Evolutionary conservation across 306 rosid species (phyloP).

Genomic region (Glycine tomentella): DNA sequence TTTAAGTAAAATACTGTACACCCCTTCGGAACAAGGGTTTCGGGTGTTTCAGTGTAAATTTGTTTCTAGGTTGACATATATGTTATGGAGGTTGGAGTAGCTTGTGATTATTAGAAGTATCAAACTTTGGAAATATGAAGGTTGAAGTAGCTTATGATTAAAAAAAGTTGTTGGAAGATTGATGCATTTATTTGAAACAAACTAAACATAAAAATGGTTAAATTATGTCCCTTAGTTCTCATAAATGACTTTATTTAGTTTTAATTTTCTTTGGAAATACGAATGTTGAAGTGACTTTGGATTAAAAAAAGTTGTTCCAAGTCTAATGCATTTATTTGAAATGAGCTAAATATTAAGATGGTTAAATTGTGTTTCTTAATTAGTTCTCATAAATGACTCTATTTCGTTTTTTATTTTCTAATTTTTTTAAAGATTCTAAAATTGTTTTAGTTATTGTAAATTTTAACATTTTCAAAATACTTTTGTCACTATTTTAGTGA

Average conservation of each 20-base stretch:
- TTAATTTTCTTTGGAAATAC: no score
- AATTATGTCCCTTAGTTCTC: background rate
- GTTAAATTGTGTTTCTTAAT: background rate
- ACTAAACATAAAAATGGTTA: background rate
- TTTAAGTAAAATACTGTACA: conserved; percentile 1
- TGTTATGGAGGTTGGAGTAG: background rate
- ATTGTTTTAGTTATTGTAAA: background rate
- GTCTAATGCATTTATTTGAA: no score
- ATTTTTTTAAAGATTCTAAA: no score
- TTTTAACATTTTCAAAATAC: background rate
- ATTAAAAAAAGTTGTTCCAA: no score
- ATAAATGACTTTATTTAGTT: no score
- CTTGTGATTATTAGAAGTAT: background rate
- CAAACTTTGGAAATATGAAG: background rate
- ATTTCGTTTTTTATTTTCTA: no score
- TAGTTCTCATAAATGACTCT: background rate
- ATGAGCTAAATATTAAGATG: background rate
- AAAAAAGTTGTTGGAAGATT: background rate
- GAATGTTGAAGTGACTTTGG: no score
- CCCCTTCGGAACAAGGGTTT: background rate
- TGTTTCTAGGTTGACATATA: background rate
- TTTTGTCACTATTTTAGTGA: background rate
- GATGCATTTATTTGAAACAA: background rate
- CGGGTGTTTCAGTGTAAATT: background rate
- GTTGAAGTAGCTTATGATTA: background rate